Percentiles rank a stretch among this genome's conserved stretches.
These are phyloP conservation scores for Fusarium setosum DNA, from an alignment of 2,329 filamentous ascomycete genomes.

Conservation along the genomic window DNA sequence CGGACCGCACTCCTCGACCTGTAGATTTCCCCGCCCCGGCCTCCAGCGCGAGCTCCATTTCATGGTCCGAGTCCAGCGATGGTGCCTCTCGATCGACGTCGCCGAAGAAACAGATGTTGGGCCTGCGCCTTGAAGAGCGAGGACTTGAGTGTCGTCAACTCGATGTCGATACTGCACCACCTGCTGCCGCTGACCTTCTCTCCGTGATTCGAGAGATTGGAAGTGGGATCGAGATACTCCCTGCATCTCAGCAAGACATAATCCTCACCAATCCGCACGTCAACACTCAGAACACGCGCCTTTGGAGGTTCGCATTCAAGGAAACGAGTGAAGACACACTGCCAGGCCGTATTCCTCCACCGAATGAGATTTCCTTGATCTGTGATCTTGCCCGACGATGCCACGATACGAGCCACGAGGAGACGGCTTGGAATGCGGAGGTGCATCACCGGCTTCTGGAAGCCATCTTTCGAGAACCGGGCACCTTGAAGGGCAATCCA, in stretches of 20 bases:
- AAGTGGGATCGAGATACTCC: constrained; percentile 23
- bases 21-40: background rate
- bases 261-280: constrained; percentile 8
- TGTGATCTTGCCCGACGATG: constrained; percentile 14
- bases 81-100: constrained; percentile 22
- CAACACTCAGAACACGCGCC: background rate
- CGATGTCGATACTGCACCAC: constrained; percentile 2
- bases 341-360: constrained; percentile 15
- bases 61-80: constrained; percentile 16
- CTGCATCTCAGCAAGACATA: background rate
- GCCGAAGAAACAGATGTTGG: constrained; percentile 28
- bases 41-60: background rate
- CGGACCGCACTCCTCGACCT: background rate
- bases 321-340: background rate
- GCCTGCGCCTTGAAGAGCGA: constrained; percentile 12
- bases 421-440: constrained; percentile 29
- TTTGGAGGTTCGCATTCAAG: constrained; percentile 29
- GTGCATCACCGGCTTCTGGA: constrained; percentile 29
- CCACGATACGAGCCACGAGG: constrained; percentile 22
- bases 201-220: constrained; percentile 17
- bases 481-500: rapidly evolving
- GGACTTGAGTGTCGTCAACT: constrained; percentile 21
- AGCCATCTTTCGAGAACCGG: constrained; percentile 6
- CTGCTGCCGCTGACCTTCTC: background rate
- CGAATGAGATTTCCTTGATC: constrained; percentile 10